Percentiles rank a stretch among this genome's conserved stretches.
phyloP scores from a whole-genome alignment of 306 rosid species.

The Luffa aegyptiaca region DNA sequence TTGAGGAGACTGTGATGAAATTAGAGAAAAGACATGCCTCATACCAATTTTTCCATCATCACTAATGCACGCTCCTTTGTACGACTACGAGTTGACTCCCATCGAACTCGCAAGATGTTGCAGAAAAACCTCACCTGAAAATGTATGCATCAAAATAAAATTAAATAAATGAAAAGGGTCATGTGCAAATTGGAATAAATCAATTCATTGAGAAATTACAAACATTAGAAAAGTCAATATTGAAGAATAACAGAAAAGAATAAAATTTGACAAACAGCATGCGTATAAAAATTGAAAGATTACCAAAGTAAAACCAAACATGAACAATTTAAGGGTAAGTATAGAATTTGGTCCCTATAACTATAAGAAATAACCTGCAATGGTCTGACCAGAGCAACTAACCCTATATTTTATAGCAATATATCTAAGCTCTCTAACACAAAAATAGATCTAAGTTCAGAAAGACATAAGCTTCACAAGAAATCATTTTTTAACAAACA shows the following conservation, averaged over 20 bases:
- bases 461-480: background rate
- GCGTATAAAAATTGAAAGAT: background rate
- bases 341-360: background rate
- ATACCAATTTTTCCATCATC: constrained; percentile 88
- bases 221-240: background rate
- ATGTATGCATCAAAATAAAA: constrained; percentile 3
- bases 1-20: background rate
- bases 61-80: constrained; percentile 82
- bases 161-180: background rate
- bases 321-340: background rate
- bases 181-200: background rate
- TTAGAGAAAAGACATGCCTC: constrained; percentile 12
- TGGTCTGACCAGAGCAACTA: background rate
- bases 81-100: constrained; percentile 87
- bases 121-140: constrained; percentile 51
- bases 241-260: background rate
- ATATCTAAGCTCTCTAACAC: background rate
- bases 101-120: constrained; percentile 69
- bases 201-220: background rate
- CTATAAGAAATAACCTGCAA: background rate
- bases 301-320: background rate
- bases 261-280: background rate
- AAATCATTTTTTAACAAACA: background rate
- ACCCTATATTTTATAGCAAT: background rate
- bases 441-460: background rate